Evolutionary conservation across 129 eudicot species (phyloP), one percentile per base, ranked within the genome.

Genomic region (Apium graveolens): DNA sequence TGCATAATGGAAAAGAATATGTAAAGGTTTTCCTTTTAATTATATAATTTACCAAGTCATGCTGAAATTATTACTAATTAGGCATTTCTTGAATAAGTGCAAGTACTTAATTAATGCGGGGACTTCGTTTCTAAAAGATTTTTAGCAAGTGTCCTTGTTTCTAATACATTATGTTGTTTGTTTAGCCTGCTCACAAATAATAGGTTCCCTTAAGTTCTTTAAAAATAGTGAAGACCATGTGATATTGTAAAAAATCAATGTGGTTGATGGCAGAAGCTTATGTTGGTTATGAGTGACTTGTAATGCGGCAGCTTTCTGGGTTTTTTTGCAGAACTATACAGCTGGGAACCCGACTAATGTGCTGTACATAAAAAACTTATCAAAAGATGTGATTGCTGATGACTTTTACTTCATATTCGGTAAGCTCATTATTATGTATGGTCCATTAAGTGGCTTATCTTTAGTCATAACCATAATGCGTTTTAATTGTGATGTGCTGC

Each of bases 291-390:
- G 60, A 27, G 27, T 76, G 71, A 55, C 14, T 76, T 76, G 12
- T 76, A 2, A 27, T n/a, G 21, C 39, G 39, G 48, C 6, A 60
- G 34, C 38, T n/a, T 18, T 11, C 31, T 9, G 73, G 13, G n/a
- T 74, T 43, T 45, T 66, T 66, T 63, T 87, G 89, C 87, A 93
- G 99, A 95, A 95, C 79, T 95, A 95, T 83, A 77, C 78, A 65
- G 90, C 91, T 81, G 97, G 99, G 77, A 89, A 92, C 86, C 97
- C 95, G 26, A 88, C 91, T 74, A 85, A 84, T 39, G 91, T 90
- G 39, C 74, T 95, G 87, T 95, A 92, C 89, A 83, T 95, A 41
- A 95, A 95, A 83, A 95, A 95, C 86, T 90, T 95, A 88, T 93
- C 96, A 29, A 95, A 92, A 85, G 99, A 95, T 57, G 96, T 95